Evolutionary conservation across 2,329 filamentous ascomycete genomes (phyloP).

Genomic region (Lasiodiplodia sp.): DNA sequence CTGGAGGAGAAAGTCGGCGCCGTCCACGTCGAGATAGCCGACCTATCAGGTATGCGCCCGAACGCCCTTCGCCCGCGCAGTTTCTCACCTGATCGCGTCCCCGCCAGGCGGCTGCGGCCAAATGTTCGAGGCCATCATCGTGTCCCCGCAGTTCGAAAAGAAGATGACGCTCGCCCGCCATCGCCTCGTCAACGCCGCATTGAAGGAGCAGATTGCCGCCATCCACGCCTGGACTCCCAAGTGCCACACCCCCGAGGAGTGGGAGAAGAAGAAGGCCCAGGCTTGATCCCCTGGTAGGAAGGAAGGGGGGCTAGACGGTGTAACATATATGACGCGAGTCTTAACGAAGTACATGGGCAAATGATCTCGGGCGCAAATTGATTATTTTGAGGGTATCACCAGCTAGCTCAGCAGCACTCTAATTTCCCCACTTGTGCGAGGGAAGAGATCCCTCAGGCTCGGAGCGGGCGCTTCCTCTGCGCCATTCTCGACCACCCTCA

Average conservation of each 20-base stretch:
- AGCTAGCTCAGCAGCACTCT: conserved; percentile 67
- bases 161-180: conserved; percentile 80
- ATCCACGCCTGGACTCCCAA: conserved; percentile 97
- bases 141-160: conserved; percentile 60
- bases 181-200: conserved; percentile 80
- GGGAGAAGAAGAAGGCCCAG: conserved; percentile 69
- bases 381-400: conserved; percentile 14
- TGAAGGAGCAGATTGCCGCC: conserved; percentile 86
- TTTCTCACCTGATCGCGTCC: conserved; percentile 1
- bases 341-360: conserved; percentile 7
- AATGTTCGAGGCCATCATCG: conserved; percentile 74
- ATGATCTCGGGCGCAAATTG: neutral
- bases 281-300: conserved; percentile 27
- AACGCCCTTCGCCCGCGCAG: neutral
- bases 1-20: conserved; percentile 76
- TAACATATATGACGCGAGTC: conserved; percentile 4
- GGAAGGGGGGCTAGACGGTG: neutral
- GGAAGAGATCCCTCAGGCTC: conserved; percentile 64
- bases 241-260: conserved; percentile 91
- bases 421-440: conserved; percentile 70
- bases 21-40: conserved; percentile 83
- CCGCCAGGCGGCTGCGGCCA: conserved; percentile 72
- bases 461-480: conserved; percentile 47
- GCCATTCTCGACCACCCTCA: conserved; percentile 47
- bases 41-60: conserved; percentile 78